A percentile compares a stretch with the other conserved stretches of the same genome.
These are phyloP conservation scores for Ustilago trichophora DNA, from an alignment of 1,284 basidiomycete species.

Conservation along the genomic window DNA sequence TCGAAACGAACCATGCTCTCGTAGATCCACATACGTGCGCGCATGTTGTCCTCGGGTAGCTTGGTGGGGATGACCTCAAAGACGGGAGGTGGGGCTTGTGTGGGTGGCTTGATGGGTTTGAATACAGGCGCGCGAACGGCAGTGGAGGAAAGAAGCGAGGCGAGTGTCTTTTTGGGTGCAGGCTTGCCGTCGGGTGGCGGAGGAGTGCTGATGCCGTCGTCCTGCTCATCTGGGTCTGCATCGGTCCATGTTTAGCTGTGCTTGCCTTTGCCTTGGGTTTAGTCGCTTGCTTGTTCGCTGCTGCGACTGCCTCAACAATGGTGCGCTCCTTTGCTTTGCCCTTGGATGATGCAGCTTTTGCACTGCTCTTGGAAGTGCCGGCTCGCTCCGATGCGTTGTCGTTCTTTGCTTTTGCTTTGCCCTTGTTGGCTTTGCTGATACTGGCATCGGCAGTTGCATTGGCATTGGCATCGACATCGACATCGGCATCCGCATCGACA, in stretches of 20 bases:
- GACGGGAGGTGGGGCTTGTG: slow-evolving; percentile 21
- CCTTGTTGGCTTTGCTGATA: slow-evolving; percentile 1
- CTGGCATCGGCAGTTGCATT: no score
- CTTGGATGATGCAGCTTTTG: slow-evolving; percentile 8
- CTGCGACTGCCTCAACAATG: slow-evolving; percentile 18
- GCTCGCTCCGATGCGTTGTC: background rate
- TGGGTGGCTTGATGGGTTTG: slow-evolving; percentile 39
- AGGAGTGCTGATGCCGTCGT: slow-evolving; percentile 32
- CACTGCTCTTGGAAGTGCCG: background rate
- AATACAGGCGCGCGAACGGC: slow-evolving; percentile 13
- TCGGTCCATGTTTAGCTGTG: background rate
- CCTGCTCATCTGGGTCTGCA: slow-evolving; percentile 7
- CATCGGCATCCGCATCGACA: background rate
- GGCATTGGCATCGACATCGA: background rate
- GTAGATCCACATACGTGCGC: slow-evolving; percentile 59
- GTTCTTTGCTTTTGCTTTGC: background rate
- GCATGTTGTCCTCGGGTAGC: slow-evolving; percentile 47
- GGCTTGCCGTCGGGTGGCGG: slow-evolving; percentile 19
- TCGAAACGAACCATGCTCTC: slow-evolving; percentile 58
- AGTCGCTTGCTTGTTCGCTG: slow-evolving; percentile 4
- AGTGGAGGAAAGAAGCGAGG: slow-evolving; percentile 9
- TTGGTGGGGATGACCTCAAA: slow-evolving; percentile 45
- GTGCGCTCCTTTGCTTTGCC: slow-evolving; percentile 14
- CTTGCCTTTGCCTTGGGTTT: slow-evolving; percentile 16
- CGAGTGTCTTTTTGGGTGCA: slow-evolving; percentile 22